Evolutionary conservation across 345 rosid genomes (phyloP).

Genomic region (Schrenkiella parvula): DNA sequence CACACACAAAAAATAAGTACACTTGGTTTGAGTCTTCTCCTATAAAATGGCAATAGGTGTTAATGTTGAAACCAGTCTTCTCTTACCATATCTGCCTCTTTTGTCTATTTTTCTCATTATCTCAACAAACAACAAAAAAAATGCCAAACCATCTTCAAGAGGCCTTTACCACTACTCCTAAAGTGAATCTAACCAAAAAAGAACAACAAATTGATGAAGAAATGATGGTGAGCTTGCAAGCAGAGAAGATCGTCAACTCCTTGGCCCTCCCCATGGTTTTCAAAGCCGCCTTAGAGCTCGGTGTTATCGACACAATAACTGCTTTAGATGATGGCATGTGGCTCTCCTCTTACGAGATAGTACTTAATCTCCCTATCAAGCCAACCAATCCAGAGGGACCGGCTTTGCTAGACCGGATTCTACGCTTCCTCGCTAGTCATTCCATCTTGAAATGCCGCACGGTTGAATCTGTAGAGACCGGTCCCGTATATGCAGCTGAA

Average conservation of each 20-base stretch:
- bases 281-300: background rate
- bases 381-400: background rate
- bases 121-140: background rate
- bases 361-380: background rate
- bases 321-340: background rate
- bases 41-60: background rate
- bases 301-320: background rate
- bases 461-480: background rate
- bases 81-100: too few species aligned
- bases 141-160: background rate
- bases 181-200: background rate
- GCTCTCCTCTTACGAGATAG: background rate
- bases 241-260: background rate
- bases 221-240: background rate
- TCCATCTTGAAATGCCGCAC: background rate
- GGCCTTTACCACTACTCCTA: background rate
- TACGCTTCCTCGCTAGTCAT: background rate
- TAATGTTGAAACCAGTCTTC: too few species aligned
- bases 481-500: background rate
- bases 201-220: background rate
- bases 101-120: too few species aligned
- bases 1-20: too few species aligned
- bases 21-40: too few species aligned
- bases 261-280: background rate
- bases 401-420: background rate